A percentile compares a stretch with the other conserved stretches of the same genome.
These are phyloP conservation scores for Colletotrichum phormii DNA, from an alignment of 2,329 filamentous ascomycete genomes.

Conservation along the genomic window DNA sequence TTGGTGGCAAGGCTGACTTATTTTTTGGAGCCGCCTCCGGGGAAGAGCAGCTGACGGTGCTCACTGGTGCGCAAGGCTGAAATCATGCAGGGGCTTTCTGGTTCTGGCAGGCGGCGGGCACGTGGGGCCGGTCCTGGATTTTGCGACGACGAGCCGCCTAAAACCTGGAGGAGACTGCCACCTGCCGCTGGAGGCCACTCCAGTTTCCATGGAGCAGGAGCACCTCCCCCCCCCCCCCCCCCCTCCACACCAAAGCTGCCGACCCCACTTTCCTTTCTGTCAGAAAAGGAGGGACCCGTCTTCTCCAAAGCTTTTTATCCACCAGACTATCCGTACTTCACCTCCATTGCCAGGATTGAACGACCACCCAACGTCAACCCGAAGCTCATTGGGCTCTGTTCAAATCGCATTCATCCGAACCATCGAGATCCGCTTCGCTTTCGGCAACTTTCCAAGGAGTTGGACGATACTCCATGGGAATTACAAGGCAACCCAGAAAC, in stretches of 20 bases:
- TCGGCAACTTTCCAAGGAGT: not conserved
- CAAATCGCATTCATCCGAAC: not conserved
- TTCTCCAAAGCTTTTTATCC: not conserved
- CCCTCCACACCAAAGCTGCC: not conserved
- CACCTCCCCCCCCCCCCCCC: not conserved
- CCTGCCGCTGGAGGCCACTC: not conserved
- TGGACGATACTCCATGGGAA: too few species aligned
- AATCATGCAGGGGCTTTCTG: slow-evolving; percentile 34
- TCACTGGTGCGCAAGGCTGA: slow-evolving; percentile 34
- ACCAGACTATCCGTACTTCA: not conserved
- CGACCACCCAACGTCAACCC: not conserved
- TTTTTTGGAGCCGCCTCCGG: slow-evolving; percentile 9
- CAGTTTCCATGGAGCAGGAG: not conserved
- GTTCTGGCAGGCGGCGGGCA: slow-evolving; percentile 25
- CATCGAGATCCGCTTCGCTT: not conserved
- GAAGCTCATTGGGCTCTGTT: not conserved
- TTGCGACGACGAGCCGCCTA: slow-evolving; percentile 13
- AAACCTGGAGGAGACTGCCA: not conserved
- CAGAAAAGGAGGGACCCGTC: not conserved
- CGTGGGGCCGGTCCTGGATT: slow-evolving; percentile 12
- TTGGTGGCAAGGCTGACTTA: slow-evolving; percentile 34
- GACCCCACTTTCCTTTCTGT: not conserved
- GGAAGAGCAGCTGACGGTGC: slow-evolving; percentile 10
- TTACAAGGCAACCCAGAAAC: not conserved
- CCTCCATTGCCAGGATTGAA: not conserved